Conservation (phyloP, 805 yeast genomes). For the Barnettozyma sucrosica region DNA sequence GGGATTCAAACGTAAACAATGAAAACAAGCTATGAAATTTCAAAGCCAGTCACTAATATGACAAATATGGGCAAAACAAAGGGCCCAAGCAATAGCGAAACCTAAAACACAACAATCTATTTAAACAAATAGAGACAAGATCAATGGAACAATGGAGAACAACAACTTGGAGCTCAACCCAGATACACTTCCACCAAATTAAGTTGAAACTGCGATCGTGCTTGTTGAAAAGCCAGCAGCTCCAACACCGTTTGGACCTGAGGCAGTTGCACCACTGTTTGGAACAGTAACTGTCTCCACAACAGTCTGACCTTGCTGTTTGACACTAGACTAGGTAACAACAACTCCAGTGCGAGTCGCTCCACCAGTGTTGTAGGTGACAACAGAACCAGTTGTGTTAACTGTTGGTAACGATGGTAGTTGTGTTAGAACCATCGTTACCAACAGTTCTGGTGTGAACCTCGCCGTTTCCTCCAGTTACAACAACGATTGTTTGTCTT, state of each 20-base stretch:
- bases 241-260: slow-evolving; percentile 1
- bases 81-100: no score
- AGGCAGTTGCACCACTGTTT: not conserved
- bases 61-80: no score
- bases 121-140: not conserved
- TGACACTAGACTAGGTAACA: not conserved
- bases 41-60: no score
- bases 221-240: not conserved
- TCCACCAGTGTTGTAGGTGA: not conserved
- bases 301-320: not conserved
- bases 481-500: not conserved
- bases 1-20: no score
- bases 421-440: no score
- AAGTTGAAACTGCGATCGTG: not conserved
- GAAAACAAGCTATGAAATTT: no score
- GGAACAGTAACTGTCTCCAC: not conserved
- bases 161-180: not conserved
- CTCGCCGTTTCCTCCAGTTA: not conserved
- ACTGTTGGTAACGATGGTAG: no score
- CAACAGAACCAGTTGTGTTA: not conserved
- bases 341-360: not conserved
- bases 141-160: not conserved
- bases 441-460: not conserved
- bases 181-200: not conserved
- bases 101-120: no score